Percentiles rank a stretch among this genome's conserved stretches.
Conservation (phyloP, 306 rosid genomes). For the Gastrolobium bilobum region DNA sequence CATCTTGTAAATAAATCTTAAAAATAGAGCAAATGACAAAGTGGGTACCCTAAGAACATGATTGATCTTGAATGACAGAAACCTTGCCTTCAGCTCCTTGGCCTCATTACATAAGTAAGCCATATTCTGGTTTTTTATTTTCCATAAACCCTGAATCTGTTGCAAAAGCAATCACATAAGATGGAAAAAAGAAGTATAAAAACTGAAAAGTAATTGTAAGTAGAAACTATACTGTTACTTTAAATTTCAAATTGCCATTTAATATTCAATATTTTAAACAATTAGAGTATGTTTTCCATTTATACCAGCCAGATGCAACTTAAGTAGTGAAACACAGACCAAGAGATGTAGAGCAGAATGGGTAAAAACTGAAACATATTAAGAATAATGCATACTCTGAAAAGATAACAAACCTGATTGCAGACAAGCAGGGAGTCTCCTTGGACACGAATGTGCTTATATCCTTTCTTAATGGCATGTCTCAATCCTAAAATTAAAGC, state of each 20-base stretch:
- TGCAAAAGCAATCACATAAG: constrained; percentile 27
- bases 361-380: background rate
- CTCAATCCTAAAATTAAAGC: constrained; percentile 78
- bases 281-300: background rate
- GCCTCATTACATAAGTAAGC: constrained; percentile 69
- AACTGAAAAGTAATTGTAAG: background rate
- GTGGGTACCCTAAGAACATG: constrained; percentile 74
- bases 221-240: constrained; percentile 3
- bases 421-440: constrained; percentile 94
- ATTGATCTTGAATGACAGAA: constrained; percentile 72
- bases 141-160: constrained; percentile 85
- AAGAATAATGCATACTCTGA: background rate
- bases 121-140: constrained; percentile 72
- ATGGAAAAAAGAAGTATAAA: constrained; percentile 5
- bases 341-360: background rate
- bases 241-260: background rate
- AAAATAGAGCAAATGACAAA: constrained; percentile 29
- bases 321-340: background rate
- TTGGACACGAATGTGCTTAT: constrained; percentile 59
- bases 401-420: constrained; percentile 76
- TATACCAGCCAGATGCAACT: background rate
- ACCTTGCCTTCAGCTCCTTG: constrained; percentile 65
- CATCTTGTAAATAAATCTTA: background rate
- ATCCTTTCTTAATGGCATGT: constrained; percentile 73
- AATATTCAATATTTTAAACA: background rate